Evolutionary conservation across 2,329 filamentous ascomycete species (phyloP).

Genomic region (Parascedosporium putredinis): DNA sequence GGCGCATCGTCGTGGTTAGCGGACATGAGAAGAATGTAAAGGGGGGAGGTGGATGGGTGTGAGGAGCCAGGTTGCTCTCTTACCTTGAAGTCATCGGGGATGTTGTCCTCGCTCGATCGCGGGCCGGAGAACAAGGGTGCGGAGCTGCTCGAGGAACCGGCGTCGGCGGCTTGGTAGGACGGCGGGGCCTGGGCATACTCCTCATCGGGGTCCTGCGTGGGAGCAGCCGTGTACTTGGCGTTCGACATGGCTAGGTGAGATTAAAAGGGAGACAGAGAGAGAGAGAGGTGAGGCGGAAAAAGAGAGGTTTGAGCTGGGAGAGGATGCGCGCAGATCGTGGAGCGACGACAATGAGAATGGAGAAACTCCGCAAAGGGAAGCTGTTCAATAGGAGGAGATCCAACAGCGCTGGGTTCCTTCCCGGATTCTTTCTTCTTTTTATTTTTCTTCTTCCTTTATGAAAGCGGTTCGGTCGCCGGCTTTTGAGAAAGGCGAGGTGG

Average conservation of each 20-base stretch:
- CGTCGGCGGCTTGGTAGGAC: conserved; percentile 50
- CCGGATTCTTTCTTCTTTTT: no score
- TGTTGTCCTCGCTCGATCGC: conserved; percentile 74
- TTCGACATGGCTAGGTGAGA: conserved; percentile 47
- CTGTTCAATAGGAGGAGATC: no score
- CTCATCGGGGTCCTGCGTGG: conserved; percentile 80
- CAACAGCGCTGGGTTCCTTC: no score
- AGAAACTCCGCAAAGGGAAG: no score
- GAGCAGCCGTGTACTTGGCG: conserved; percentile 72
- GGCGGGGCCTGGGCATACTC: conserved; percentile 75
- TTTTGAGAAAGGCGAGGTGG: no score
- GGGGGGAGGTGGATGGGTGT: not conserved
- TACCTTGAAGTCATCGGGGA: conserved; percentile 96
- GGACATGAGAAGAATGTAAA: not conserved
- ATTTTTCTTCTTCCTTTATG: no score
- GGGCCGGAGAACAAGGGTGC: conserved; percentile 52
- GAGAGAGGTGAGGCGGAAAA: not conserved
- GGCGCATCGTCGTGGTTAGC: not conserved
- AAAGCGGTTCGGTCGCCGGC: no score
- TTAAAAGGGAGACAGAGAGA: not conserved
- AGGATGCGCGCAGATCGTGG: no score
- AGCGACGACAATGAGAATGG: no score
- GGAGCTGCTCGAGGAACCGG: conserved; percentile 44
- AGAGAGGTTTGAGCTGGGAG: no score
- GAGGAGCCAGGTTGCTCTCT: no score